Evolutionary conservation across 2,329 filamentous ascomycete species (phyloP).

Genomic region (Leptographium procerum): DNA sequence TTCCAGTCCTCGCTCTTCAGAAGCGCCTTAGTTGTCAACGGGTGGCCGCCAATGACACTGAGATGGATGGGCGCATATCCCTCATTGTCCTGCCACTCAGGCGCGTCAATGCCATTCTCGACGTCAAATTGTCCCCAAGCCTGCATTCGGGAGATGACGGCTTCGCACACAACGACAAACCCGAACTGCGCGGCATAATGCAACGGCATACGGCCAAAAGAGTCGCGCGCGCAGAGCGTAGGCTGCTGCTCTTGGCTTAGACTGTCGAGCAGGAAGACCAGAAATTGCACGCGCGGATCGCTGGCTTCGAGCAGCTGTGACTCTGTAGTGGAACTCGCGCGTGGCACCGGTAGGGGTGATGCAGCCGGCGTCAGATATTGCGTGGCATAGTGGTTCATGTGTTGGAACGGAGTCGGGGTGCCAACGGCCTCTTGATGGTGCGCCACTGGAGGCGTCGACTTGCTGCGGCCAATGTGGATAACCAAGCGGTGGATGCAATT

Average conservation of each 20-base stretch:
- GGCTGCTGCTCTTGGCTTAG: conserved; percentile 56
- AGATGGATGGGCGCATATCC: conserved; percentile 86
- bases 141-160: conserved; percentile 81
- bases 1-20: conserved; percentile 72
- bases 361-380: conserved; percentile 74
- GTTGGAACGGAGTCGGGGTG: conserved; percentile 30
- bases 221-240: conserved; percentile 59
- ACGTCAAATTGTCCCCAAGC: conserved; percentile 81
- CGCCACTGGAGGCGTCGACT: conserved; percentile 26
- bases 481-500: conserved; percentile 90
- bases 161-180: conserved; percentile 78
- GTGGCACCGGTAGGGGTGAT: conserved; percentile 50
- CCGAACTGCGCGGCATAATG: conserved; percentile 95
- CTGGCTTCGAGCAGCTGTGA: conserved; percentile 52
- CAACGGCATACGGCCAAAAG: conserved; percentile 71
- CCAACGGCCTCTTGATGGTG: conserved; percentile 38
- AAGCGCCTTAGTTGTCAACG: conserved; percentile 70
- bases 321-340: conserved; percentile 54
- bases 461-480: conserved; percentile 79
- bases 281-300: conserved; percentile 64
- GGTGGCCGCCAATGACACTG: conserved; percentile 83
- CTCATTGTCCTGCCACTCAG: conserved; percentile 84
- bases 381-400: conserved; percentile 42
- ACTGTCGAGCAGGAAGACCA: conserved; percentile 51
- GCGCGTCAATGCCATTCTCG: conserved; percentile 73